Percentiles rank a stretch among this genome's conserved stretches.
Conservation (phyloP, 75 land plant genomes). For the Gnetum montanum region DNA sequence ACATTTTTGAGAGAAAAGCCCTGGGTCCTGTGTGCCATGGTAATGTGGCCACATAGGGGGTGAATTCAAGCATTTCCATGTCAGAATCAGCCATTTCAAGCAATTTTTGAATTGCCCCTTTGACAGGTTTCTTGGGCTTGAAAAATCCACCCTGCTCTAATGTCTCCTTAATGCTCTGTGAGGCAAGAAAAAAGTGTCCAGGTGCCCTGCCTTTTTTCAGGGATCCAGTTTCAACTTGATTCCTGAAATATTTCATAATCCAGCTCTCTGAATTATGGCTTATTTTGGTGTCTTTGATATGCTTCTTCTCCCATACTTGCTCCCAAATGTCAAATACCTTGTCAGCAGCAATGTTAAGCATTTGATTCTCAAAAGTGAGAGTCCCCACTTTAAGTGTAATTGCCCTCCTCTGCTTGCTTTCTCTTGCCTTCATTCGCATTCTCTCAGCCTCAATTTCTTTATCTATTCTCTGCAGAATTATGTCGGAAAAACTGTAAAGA, state of each 20-base stretch:
- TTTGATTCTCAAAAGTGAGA: too few relatives aligned
- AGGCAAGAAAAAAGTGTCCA: not conserved
- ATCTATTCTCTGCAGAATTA: too few relatives aligned
- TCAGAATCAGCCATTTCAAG: constrained; percentile 18
- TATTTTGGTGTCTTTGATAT: not conserved
- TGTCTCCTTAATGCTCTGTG: not conserved
- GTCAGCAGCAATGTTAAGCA: too few relatives aligned
- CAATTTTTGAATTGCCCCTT: constrained; percentile 2
- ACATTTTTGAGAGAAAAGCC: constrained; percentile 75
- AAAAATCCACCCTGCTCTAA: too few relatives aligned
- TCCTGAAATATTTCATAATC: not conserved
- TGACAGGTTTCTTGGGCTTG: not conserved
- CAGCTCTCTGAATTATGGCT: not conserved
- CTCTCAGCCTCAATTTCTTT: too few relatives aligned
- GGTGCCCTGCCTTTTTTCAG: not conserved
- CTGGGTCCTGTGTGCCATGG: constrained; percentile 92
- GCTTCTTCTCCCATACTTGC: not conserved
- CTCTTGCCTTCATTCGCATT: too few relatives aligned
- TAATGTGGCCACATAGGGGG: constrained; percentile 67
- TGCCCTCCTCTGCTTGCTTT: too few relatives aligned
- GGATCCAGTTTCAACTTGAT: constrained; percentile 1
- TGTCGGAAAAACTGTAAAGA: too few relatives aligned
- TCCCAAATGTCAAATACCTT: constrained; percentile 1
- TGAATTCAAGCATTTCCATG: constrained; percentile 34
- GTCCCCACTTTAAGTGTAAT: too few relatives aligned